Evolutionary conservation across 2,329 filamentous ascomycete species (phyloP), one percentile per base, ranked within the genome.

Genomic region (Pseudogymnoascus verrucosus): DNA sequence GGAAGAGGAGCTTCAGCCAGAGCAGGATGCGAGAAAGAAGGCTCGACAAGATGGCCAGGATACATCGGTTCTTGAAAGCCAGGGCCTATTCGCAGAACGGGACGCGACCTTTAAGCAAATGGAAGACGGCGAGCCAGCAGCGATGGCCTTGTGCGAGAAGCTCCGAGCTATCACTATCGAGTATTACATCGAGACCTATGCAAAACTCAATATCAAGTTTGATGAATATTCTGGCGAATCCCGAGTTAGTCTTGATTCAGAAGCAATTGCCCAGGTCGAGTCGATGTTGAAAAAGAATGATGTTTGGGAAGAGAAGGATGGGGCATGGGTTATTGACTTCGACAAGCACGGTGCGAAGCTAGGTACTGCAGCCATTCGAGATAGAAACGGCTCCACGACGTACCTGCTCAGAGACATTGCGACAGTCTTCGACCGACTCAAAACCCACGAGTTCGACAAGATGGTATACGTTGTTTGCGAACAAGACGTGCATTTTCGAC

Each of bases 391-490:
- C 37, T 89, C 85, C 1, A 84, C 84, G 10, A 80, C 87, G 1
- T 90, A 90, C 73, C 78, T 90, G 37, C 86, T 88, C 28, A 82
- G 88, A 69, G 88, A 90, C 71, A 84, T 90, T 44, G 88, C 84
- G 11, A 85, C 85, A 4, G 85, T 84, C 31, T 73, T 84, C 19
- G 85, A 89, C 74, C 83, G 87, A 72, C 78, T 81, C 64, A 79
- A 87, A 64, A 80, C 81, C 64, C 85, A 85, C 73, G 73, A 84
- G 69, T 87, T 86, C 68, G 85, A 88, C 73, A 84, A 84, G 76
- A 87, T 88, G 84, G 85, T 88, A 66, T 88, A 88, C 73, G 84
- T 88, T 44, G 81, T 88, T 62, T 79, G 79, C 11, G 84, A 88
- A 73, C 85, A 88, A 74, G 84, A 88, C 72, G 79, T 86, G 31